Base-by-base conservation (phyloP, 345 rosid species). In the Excoecaria cochinchinensis region DNA sequence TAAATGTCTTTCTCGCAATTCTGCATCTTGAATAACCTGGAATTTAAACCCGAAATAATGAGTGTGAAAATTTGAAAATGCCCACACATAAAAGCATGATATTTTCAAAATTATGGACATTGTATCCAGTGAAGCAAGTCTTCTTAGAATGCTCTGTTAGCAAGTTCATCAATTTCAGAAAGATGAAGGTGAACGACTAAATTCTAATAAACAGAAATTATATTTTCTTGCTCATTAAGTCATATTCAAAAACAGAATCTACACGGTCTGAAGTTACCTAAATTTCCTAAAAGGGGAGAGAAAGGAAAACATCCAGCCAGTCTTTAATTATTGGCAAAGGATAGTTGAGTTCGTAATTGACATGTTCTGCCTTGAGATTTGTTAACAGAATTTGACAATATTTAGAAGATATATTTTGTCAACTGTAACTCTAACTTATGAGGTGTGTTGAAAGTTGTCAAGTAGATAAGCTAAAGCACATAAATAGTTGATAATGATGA, bases 1-100 rank as follows among this genome's bases (percentile, higher is more conserved):
- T 68, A 90, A 80, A 83, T 92, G 86, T 62, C 97, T 90, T 69
- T 94, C 98, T 67, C 97, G 68, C 9, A 94, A 76, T 53, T 80
- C 89, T 58, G 76, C 81, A 81, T 94, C 93, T 75, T 87, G 79
- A 63, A 85, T 75, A 59, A 94, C 97, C 98, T 94, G 78, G 51
- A 74, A 74, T 71, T 77, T 70, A 53, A 74, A 17, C 72, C 11
- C 14, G 66, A 80, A 19, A 40, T 46, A 4, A 64, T 71, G 53
- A 46, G 25, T 25, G 2, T 6, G 59, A 19, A 56, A 68, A 64
- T 48, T 5, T 13, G 57, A 15, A 66, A 42, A 67, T 10, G 15
- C 67, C 4, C 56, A 16, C 17, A 15, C 25, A 31, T 38, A 56
- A 25, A 46, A 21, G 31, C 19, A 48, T 16, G 63, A 69, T n/a